Base-by-base conservation (phyloP, 345 rosid species). In the Toxicodendron radicans region DNA sequence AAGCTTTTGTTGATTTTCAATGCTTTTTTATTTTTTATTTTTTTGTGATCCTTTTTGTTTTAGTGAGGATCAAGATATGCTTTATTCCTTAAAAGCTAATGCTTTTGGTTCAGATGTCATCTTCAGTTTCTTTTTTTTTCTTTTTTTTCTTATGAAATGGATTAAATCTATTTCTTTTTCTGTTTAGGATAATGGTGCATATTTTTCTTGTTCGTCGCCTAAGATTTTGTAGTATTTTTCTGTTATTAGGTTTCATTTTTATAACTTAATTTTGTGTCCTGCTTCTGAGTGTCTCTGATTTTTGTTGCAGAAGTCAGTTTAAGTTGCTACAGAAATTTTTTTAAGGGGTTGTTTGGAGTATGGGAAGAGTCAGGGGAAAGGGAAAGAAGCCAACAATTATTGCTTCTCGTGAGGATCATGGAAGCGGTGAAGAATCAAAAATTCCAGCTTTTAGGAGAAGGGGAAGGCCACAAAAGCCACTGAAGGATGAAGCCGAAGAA, bases 281-380 rank as follows among this genome's bases (percentile, higher is more conserved):
- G 48, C 49, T 1, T 64, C 58, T 52, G 32, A 75, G 43, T 59
- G 20, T 65, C 58, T 79, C 20, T 12, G 4, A 58, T 66, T 70
- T 35, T 75, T 46, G 23, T 75, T 66, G 73, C 60, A 79, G 82
- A 21, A 60, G 21, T 69, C 73, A 27, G 43, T 27, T 66, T 58
- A 63, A 16, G 56, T 23, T 52, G 70, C 70, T 61, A 54, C 66
- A 72, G 38, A 21, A 58, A n/a, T n/a, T 71, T 74, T 14, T 30
- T 58, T 18, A 9, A 61, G 63, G 51, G 14, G 17, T 12, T 58
- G 33, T 68, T 59, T 3, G 9, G 14, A 76, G n/a, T 7, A 85
- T 87, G 91, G 84, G 87, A 69, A 83, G 91, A 84, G 92, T 88
- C 20, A 87, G 89, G 84, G 92, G 95, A 45, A 92, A 87, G 81